phyloP scores from a whole-genome alignment of 2,329 filamentous ascomycete species.

The Reticulascus tulasneorum region DNA sequence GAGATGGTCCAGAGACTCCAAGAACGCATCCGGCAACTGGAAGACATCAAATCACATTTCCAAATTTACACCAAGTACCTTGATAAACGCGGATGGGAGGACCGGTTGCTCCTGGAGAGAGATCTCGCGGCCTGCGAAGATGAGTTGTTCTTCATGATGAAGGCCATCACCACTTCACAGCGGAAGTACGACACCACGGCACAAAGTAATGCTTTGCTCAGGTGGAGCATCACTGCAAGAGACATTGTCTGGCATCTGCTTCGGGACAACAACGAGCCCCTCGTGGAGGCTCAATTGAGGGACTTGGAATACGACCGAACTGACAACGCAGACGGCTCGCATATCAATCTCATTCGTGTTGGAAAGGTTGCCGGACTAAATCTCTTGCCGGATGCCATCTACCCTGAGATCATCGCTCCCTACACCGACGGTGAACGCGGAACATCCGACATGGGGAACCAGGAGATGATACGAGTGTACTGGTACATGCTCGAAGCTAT shows the following conservation, averaged over 20 bases:
- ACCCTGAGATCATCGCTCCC: conserved; percentile 92
- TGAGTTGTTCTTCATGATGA: conserved; percentile 99
- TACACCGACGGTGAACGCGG: conserved; percentile 68
- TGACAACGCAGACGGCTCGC: conserved; percentile 95
- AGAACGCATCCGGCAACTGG: conserved; percentile 85
- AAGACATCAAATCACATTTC: conserved; percentile 96
- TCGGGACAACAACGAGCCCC: conserved; percentile 76
- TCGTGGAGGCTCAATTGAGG: conserved; percentile 89
- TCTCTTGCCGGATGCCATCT: conserved; percentile 82
- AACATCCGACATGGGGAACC: conserved; percentile 50
- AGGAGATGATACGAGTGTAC: conserved; percentile 87
- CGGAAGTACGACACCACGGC: conserved; percentile 72
- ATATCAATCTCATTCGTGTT: conserved; percentile 87
- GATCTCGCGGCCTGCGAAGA: conserved; percentile 89
- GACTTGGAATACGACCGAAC: conserved; percentile 92
- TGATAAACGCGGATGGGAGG: conserved; percentile 87
- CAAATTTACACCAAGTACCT: conserved; percentile 85
- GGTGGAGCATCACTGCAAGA: conserved; percentile 89
- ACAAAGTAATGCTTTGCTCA: conserved; percentile 73
- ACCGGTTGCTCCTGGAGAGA: conserved; percentile 81
- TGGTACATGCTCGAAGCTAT: conserved; percentile 99
- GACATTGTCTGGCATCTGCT: conserved; percentile 98
- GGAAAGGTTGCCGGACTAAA: conserved; percentile 87
- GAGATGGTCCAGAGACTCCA: conserved; percentile 90
- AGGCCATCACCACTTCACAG: conserved; percentile 96